Base-by-base conservation (phyloP, 2,329 filamentous ascomycete genomes). In the Aotearoamyces nothofagi region DNA sequence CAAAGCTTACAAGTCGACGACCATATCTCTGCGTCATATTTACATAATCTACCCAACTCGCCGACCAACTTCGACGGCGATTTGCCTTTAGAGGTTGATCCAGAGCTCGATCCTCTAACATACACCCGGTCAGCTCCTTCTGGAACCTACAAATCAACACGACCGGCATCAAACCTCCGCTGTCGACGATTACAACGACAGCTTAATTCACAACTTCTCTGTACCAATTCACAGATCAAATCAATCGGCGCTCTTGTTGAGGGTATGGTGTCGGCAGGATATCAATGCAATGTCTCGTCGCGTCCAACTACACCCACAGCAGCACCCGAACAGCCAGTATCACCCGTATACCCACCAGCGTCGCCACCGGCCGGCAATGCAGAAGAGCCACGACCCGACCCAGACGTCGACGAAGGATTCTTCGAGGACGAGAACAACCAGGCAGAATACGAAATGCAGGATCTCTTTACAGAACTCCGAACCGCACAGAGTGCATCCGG, bases 171-270 rank as follows among this genome's bases (percentile, higher is more conserved):
- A 5, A 33, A 32, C 1, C 25, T 39, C 9, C 31, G 35, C 4
- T 38, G 34, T 24, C 30, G 38, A 12, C 37, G 41, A 8, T 15
- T 41, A 8, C 40, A 41, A 29, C 33, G 40, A 16, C 43, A 46
- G 24, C 25, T 40, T 6, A 43, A 44, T 24, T 35, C 36, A 2
- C 39, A 43, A 17, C 26, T 43, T 9, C 43, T 44, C 27, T 33
- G 15, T 10, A 40, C 35, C 17, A 24, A 15, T 3, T 24, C 22
- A 1, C 42, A 46, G 15, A 29, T 43, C 6, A 33, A 33, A 13
- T 40, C 42, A 28, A 41, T 46, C 32, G 36, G 33, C 11, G 26
- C 33, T 1, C 25, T 46, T 2, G 40, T 46, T 4, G 38, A 42
- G 22, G 33, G 40, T 8, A 42, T 46, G 38, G 36, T 44, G 10